A percentile compares a stretch with the other conserved stretches of the same genome.
These are phyloP conservation scores for Isatis tinctoria DNA, from an alignment of 345 rosid species.

Conservation along the genomic window DNA sequence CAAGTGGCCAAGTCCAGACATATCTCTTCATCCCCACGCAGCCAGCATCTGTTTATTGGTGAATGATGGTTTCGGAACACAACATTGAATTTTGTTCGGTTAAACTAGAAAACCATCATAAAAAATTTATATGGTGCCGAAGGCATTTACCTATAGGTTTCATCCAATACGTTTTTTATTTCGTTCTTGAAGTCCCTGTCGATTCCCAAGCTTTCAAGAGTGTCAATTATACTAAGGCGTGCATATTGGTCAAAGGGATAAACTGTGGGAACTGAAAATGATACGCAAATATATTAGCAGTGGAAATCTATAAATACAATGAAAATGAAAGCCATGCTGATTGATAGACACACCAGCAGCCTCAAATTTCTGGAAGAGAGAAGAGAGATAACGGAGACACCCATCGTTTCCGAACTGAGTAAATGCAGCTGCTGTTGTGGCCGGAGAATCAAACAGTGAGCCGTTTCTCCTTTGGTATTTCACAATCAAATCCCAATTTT, in stretches of 20 bases:
- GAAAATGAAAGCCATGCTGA: neutral
- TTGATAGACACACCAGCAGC: conserved; percentile 55
- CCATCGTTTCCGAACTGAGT: conserved; percentile 43
- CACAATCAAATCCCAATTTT: conserved; percentile 60
- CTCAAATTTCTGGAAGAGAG: conserved; percentile 55
- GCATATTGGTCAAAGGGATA: conserved; percentile 56
- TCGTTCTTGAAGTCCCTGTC: conserved; percentile 57
- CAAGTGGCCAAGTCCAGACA: conserved; percentile 53
- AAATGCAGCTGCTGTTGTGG: conserved; percentile 80
- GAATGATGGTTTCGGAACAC: conserved; percentile 16
- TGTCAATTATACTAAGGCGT: conserved; percentile 58
- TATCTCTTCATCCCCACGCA: conserved; percentile 61
- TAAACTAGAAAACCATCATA: neutral
- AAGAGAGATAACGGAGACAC: conserved; percentile 59
- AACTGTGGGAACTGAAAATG: conserved; percentile 65
- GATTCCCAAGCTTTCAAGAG: conserved; percentile 68
- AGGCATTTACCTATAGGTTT: conserved; percentile 54
- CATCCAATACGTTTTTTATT: conserved; percentile 46
- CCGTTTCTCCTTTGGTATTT: conserved; percentile 74
- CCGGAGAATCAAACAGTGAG: conserved; percentile 80
- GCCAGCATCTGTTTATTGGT: conserved; percentile 59
- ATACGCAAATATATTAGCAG: conserved; percentile 12
- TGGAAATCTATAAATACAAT: neutral
- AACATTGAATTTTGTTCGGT: neutral
- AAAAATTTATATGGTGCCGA: neutral